Percentiles rank a stretch among this genome's conserved stretches.
Conservation (phyloP, 306 rosid species). For the Pyrus communis region DNA sequence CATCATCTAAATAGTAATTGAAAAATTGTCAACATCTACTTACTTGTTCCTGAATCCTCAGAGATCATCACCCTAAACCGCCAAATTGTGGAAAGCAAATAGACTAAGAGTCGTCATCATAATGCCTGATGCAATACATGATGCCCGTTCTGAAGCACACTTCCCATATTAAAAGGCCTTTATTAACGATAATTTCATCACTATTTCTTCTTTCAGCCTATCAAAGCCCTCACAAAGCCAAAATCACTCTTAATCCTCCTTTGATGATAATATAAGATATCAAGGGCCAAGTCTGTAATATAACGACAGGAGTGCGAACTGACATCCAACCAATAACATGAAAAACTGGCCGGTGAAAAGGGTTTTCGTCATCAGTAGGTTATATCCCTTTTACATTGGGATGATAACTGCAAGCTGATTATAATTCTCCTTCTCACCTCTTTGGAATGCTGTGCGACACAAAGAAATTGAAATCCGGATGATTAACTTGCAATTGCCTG, state of each 20-base stretch:
- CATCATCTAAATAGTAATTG: background rate
- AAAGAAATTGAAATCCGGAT: conserved; percentile 76
- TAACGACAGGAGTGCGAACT: background rate
- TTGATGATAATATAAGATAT: background rate
- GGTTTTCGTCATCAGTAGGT: conserved; percentile 4
- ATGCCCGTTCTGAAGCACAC: conserved; percentile 2
- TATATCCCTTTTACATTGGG: conserved; percentile 4
- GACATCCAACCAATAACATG: conserved; percentile 13
- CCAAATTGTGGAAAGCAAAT: background rate
- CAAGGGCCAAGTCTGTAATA: conserved; percentile 8
- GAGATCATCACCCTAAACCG: background rate
- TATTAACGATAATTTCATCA: conserved; percentile 6
- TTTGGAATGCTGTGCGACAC: conserved; percentile 33
- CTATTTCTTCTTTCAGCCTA: conserved; percentile 6
- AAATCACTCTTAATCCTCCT: conserved; percentile 3
- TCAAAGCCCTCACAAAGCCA: conserved; percentile 2
- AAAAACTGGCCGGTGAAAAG: conserved; percentile 10
- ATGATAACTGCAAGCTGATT: conserved; percentile 1
- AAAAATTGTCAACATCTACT: background rate
- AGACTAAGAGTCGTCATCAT: background rate
- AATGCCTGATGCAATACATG: conserved; percentile 4
- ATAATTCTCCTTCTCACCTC: conserved; percentile 36
- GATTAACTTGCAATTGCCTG: conserved; percentile 48
- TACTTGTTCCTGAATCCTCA: background rate
- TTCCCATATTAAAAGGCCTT: conserved; percentile 5